Conservation (phyloP, 2,329 filamentous ascomycete genomes). For the Alternaria ethzedia region DNA sequence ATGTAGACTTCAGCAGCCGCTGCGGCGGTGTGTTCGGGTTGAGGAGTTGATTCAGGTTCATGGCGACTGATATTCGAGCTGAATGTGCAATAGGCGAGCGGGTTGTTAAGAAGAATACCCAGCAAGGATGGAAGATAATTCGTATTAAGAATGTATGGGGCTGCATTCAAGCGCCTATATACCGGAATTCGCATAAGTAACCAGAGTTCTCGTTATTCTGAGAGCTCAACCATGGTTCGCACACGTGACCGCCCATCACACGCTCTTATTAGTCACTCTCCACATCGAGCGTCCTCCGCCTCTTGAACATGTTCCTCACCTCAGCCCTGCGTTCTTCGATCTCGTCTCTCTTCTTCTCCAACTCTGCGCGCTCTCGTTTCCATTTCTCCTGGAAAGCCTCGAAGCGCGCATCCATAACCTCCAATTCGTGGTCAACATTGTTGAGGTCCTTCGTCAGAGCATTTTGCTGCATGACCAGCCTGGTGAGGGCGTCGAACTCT, state of each 20-base stretch:
- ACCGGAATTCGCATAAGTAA: neutral
- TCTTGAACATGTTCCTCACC: slow-evolving; percentile 15
- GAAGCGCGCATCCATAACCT: slow-evolving; percentile 3
- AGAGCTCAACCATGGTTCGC: neutral
- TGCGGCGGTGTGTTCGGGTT: neutral
- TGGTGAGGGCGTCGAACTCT: slow-evolving; percentile 8
- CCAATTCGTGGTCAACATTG: slow-evolving; percentile 8
- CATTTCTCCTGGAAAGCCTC: slow-evolving; percentile 8
- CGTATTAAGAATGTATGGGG: neutral
- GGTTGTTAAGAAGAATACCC: neutral
- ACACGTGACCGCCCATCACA: neutral
- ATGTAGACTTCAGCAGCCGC: neutral
- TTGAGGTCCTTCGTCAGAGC: slow-evolving; percentile 13
- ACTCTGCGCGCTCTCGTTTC: neutral
- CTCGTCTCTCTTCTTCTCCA: neutral
- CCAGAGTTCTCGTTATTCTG: neutral
- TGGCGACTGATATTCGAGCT: neutral
- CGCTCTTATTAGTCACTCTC: neutral
- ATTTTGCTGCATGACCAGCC: slow-evolving; percentile 7
- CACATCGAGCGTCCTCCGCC: slow-evolving; percentile 3
- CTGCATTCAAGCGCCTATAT: neutral
- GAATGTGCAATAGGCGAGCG: neutral
- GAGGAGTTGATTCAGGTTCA: neutral
- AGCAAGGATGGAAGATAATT: neutral
- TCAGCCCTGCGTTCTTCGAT: neutral